phyloP scores from a whole-genome alignment of 371 early-diverging fungal species.

The Mortierella sp. region DNA sequence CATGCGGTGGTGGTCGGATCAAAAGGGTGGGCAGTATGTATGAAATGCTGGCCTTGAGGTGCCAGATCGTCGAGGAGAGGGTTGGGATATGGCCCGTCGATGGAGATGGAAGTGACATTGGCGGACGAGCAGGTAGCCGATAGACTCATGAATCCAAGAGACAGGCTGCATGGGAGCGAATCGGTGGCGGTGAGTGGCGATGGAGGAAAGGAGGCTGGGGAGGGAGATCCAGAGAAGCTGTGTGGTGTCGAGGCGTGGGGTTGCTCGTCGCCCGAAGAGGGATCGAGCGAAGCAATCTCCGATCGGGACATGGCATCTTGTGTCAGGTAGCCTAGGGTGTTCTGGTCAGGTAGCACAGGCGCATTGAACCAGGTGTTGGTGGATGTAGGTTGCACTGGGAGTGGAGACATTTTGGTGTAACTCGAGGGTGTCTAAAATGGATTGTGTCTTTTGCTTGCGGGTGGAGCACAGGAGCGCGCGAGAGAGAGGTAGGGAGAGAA shows the following conservation, averaged over 20 bases:
- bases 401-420: no score
- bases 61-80: constrained; percentile 6
- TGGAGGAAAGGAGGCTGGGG: constrained; percentile 21
- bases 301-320: constrained; percentile 5
- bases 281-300: constrained; percentile 12
- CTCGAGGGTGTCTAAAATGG: no score
- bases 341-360: not conserved
- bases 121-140: constrained; percentile 7
- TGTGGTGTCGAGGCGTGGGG: constrained; percentile 16
- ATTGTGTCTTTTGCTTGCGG: no score
- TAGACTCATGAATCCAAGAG: constrained; percentile 17
- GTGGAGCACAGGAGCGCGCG: no score
- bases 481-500: no score
- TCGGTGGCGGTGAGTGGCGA: constrained; percentile 13
- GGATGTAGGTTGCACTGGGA: no score
- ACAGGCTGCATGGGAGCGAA: not conserved
- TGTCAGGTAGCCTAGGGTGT: constrained; percentile 9
- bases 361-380: constrained; percentile 12
- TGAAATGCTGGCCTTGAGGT: not conserved
- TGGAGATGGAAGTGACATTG: constrained; percentile 5
- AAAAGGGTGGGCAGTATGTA: constrained; percentile 8
- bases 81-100: constrained; percentile 3
- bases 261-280: constrained; percentile 6
- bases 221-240: constrained; percentile 20
- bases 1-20: not conserved